Base-by-base conservation (phyloP, 129 eudicot species). In the Rutidosis leptorrhynchoides region DNA sequence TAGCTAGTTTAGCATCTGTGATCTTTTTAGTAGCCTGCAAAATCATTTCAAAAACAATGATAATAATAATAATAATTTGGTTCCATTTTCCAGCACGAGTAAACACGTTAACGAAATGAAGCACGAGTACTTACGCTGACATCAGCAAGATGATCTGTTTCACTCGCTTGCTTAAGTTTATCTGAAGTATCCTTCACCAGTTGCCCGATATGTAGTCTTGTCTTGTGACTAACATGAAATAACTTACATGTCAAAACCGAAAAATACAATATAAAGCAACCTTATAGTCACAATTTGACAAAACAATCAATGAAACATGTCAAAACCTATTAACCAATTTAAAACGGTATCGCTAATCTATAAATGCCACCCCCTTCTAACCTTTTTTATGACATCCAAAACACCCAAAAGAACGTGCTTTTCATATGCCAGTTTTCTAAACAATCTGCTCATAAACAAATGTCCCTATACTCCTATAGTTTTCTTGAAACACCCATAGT, bases 1-100 rank as follows among this genome's bases (percentile, higher is more conserved):
- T 85, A 58, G 96, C 81, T 74, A 89, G 89, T 69, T 89, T 89
- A 72, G 87, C 89, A 80, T 85, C 96, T 37, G 96, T 72, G 49
- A 89, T 83, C 70, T 89, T 89, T 85, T 83, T 70, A 70, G 73
- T 67, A 62, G 84, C 96, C 88, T 75, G 69, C 35, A 67, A 23
- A 62, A 67, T 37, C 16, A 37, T 37, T 37, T 37, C 12, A 15
- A 19, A 10, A 51, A 43, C 7, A 58, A 65, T 27, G 16, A 61
- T n/a, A n/a, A 16, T 0, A 11, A 37, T 15, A 37, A 37, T 37
- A 12, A 11, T 3, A 11, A 3, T n/a, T n/a, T 37, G 15, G 45
- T 37, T 37, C 15, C 16, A 37, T 16, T 37, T 67, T 53, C 30
- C 60, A 46, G 54, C 62, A 66, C 14, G n/a, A 64, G 37, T 19